Evolutionary conservation across 257 asterid species (phyloP).

Genomic region (Penstemon davidsonii): DNA sequence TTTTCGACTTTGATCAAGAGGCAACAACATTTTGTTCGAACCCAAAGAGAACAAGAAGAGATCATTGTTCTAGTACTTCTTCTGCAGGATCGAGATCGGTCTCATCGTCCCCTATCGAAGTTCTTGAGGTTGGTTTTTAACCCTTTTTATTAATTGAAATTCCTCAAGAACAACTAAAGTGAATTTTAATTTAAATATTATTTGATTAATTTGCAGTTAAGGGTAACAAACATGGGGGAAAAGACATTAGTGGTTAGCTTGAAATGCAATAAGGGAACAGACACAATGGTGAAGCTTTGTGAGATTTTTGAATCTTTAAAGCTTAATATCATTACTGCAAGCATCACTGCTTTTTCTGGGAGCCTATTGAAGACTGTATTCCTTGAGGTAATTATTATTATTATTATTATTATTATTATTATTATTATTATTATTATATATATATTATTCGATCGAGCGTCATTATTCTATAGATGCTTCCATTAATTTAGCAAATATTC

Average conservation of each 20-base stretch:
- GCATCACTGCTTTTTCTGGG: constrained; percentile 64
- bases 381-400: constrained; percentile 52
- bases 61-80: constrained; percentile 27
- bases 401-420: no score
- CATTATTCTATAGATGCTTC: no score
- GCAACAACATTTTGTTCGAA: constrained; percentile 29
- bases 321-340: constrained; percentile 73
- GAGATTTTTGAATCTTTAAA: constrained; percentile 74
- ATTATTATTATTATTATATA: no score
- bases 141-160: neutral
- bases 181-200: neutral
- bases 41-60: constrained; percentile 53
- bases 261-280: constrained; percentile 67
- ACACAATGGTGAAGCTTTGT: constrained; percentile 78
- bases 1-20: constrained; percentile 43
- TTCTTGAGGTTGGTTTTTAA: constrained; percentile 57
- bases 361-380: constrained; percentile 67
- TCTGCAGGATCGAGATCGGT: constrained; percentile 31
- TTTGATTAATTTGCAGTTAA: constrained; percentile 46
- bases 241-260: constrained; percentile 72
- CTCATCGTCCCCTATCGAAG: constrained; percentile 50
- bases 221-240: constrained; percentile 64
- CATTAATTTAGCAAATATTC: no score
- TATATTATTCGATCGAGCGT: no score
- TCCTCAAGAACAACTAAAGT: neutral